Evolutionary conservation across 331 rosid species (phyloP).

Genomic region (Malus hybrid): DNA sequence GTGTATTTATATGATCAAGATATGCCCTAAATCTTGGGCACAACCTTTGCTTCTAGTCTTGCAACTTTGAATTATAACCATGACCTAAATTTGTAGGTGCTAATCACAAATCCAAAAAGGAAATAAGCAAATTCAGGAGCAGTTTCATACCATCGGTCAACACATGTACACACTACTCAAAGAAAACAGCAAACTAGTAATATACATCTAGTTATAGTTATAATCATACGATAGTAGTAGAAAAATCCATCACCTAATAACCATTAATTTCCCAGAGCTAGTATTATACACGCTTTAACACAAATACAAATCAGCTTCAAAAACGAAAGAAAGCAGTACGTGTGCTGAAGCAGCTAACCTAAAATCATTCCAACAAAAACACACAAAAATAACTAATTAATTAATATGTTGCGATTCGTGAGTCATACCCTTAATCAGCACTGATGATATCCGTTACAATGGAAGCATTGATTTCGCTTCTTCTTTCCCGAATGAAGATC

Average conservation of each 20-base stretch:
- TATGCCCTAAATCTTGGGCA: constrained; percentile 51
- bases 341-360: background rate
- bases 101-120: background rate
- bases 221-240: background rate
- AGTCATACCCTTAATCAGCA: background rate
- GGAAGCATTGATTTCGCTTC: background rate
- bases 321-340: background rate
- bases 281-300: background rate
- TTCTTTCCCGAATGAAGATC: background rate
- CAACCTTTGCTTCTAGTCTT: constrained; percentile 45
- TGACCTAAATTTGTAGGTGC: background rate
- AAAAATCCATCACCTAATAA: background rate
- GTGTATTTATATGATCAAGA: background rate
- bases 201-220: background rate
- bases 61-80: constrained; percentile 12
- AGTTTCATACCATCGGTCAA: background rate
- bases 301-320: background rate
- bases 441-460: background rate
- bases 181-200: background rate
- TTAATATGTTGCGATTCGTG: background rate
- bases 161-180: background rate
- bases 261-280: background rate
- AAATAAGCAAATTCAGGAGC: background rate
- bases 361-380: background rate
- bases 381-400: background rate